These are phyloP conservation scores for Graphium sp. DNA, from an alignment of 2,329 filamentous ascomycete genomes.

Conservation along the genomic window DNA sequence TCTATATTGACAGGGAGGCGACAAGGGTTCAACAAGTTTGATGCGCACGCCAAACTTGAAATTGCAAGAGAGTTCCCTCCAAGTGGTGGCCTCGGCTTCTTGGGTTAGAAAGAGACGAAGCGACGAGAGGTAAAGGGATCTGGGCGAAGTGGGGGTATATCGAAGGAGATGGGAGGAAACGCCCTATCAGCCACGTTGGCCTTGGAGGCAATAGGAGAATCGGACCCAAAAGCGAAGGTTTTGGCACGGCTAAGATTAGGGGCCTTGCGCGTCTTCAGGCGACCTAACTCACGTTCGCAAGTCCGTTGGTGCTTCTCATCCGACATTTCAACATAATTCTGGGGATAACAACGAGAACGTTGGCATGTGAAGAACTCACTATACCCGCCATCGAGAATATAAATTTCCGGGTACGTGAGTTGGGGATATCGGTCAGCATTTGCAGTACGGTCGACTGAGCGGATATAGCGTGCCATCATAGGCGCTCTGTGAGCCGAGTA, in stretches of 20 bases:
- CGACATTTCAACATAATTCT: slow-evolving; percentile 94
- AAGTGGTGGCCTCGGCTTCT: slow-evolving; percentile 3
- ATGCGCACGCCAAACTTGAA: slow-evolving; percentile 4
- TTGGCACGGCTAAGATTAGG: slow-evolving; percentile 55
- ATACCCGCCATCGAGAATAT: slow-evolving; percentile 93
- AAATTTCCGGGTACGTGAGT: slow-evolving; percentile 91
- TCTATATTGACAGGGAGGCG: slow-evolving; percentile 3
- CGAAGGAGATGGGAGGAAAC: too few species aligned
- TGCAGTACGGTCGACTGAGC: slow-evolving; percentile 68
- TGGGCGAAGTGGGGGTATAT: too few species aligned
- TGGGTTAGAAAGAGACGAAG: slow-evolving; percentile 1
- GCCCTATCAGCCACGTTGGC: not conserved
- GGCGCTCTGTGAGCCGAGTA: slow-evolving; percentile 94
- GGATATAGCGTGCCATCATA: slow-evolving; percentile 88
- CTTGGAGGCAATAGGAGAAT: not conserved
- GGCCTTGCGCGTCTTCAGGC: slow-evolving; percentile 77
- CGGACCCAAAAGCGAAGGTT: slow-evolving; percentile 79
- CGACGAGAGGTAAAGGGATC: slow-evolving; percentile 1
- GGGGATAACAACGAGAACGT: slow-evolving; percentile 69
- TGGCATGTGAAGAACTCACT: slow-evolving; percentile 78
- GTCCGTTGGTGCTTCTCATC: slow-evolving; percentile 81
- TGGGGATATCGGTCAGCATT: slow-evolving; percentile 78
- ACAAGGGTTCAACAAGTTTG: slow-evolving; percentile 3
- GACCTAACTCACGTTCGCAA: slow-evolving; percentile 88
- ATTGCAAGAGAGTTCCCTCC: slow-evolving; percentile 1